Conservation (phyloP, 1,139 yeast species). For the Yamadazyma buinensis region DNA sequence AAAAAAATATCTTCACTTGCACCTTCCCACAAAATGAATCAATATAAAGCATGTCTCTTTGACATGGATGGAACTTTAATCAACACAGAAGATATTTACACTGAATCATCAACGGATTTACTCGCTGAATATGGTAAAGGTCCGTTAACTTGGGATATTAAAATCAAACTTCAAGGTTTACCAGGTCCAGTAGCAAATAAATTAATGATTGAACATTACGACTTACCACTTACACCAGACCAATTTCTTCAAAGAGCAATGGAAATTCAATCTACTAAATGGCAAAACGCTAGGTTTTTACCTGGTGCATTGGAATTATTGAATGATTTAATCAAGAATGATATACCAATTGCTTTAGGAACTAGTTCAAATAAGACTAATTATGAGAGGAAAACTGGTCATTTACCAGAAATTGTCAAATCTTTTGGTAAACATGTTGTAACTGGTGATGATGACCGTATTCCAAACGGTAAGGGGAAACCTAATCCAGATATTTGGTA, state of each 20-base stretch:
- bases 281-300: conserved; percentile 63
- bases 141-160: conserved; percentile 85
- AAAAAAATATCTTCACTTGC: no score
- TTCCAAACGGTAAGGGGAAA: conserved; percentile 83
- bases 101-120: conserved; percentile 65
- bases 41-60: conserved; percentile 79
- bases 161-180: conserved; percentile 80
- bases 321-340: conserved; percentile 38
- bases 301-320: conserved; percentile 84
- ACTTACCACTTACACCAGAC: conserved; percentile 63
- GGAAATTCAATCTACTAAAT: conserved; percentile 51
- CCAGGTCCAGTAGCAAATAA: conserved; percentile 73
- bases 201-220: conserved; percentile 62
- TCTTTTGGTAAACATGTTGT: conserved; percentile 67
- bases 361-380: conserved; percentile 71
- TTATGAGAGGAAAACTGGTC: conserved; percentile 64
- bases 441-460: conserved; percentile 83
- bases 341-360: conserved; percentile 86
- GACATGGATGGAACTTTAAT: conserved; percentile 95
- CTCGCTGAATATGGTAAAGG: conserved; percentile 69
- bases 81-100: conserved; percentile 88
- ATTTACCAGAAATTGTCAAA: conserved; percentile 57
- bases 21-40: no score
- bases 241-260: conserved; percentile 52
- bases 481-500: conserved; percentile 93